A percentile compares a stretch with the other conserved stretches of the same genome.
phyloP scores from a whole-genome alignment of 2,329 filamentous ascomycete species.

The Raffaelea albimanens region DNA sequence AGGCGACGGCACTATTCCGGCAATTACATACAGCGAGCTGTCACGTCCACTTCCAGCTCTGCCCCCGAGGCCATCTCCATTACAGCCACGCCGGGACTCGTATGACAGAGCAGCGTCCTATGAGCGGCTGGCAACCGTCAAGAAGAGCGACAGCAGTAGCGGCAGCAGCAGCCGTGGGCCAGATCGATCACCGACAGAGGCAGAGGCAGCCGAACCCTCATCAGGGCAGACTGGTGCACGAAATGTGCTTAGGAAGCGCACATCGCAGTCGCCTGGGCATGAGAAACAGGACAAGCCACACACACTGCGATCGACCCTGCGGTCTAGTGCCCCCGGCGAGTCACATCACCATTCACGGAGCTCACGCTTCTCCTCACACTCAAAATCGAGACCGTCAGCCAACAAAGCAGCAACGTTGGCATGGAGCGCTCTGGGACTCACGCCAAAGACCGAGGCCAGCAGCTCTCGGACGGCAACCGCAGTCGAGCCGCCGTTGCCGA shows the following conservation, averaged over 20 bases:
- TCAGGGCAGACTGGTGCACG: not conserved
- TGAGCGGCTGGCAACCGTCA: slow-evolving; percentile 17
- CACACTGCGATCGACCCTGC: slow-evolving; percentile 52
- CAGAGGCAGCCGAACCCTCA: not conserved
- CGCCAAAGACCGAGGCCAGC: slow-evolving; percentile 7
- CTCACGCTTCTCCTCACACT: slow-evolving; percentile 26
- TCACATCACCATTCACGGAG: slow-evolving; percentile 26
- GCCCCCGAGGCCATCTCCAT: slow-evolving; percentile 39
- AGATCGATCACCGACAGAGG: too few species aligned
- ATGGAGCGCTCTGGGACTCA: slow-evolving; percentile 40
- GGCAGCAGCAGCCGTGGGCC: too few species aligned
- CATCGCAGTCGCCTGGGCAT: slow-evolving; percentile 41
- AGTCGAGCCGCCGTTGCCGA: not conserved
- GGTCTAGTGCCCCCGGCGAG: slow-evolving; percentile 36
- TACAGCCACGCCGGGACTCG: slow-evolving; percentile 35
- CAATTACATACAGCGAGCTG: slow-evolving; percentile 70
- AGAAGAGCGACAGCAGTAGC: not conserved
- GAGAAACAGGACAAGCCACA: slow-evolving; percentile 47
- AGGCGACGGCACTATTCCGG: slow-evolving; percentile 72
- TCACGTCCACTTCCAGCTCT: slow-evolving; percentile 53
- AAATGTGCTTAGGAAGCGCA: slow-evolving; percentile 4
- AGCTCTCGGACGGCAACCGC: slow-evolving; percentile 2
- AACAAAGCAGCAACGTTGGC: slow-evolving; percentile 57
- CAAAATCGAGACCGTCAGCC: slow-evolving; percentile 38
- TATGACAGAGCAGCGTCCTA: slow-evolving; percentile 34